Base-by-base conservation (phyloP, 108 stramenopile species). In the Mediolabrus comicus region DNA sequence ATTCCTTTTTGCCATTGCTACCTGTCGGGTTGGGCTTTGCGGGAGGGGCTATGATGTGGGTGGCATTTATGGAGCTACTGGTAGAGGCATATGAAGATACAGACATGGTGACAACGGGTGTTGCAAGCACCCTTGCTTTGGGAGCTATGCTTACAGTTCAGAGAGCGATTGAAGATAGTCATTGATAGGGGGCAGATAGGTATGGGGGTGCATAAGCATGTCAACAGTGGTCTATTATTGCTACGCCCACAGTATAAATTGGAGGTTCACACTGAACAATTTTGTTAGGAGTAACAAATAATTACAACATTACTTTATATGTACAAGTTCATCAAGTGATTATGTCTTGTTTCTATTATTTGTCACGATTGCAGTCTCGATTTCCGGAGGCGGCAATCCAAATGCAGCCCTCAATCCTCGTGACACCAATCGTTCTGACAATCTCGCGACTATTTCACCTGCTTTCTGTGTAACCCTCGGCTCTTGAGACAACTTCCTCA, bases 11-110 rank as follows among this genome's bases (percentile, higher is more conserved):
- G 62, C 93, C 94, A 0, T 69, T 99, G 30, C 82, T 99, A 27
- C 99, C 99, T 3, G 89, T 93, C 52, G 99, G 99, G 0, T 73
- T 99, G 56, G 99, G 99, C 4, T 98, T 99, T 84, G 99, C 99
- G 0, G 97, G 96, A 24, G 98, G 99, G 53, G 99, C 99, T 32
- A 99, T 99, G 98, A 82, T 90, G 52, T 98, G 95, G 96, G 98
- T 99, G 25, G 98, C 97, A 1, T 62, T 95, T 29, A 92, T 96
- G 71, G 98, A 99, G 67, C 83, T 99, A 41, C 62, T 97, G 43
- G 63, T 71, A 63, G 98, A 99, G 77, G 98, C 98, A 16, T 79
- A 87, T 55, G 97, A 97, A 76, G 97, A 94, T 61, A 90, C 86
- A 29, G 87, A 86, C 69, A 52, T 87, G 34, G 39, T 84, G n/a